A percentile compares a stretch with the other conserved stretches of the same genome.
Conservation (phyloP, 2,329 filamentous ascomycete species). For the Rhynchosporium graminicola region DNA sequence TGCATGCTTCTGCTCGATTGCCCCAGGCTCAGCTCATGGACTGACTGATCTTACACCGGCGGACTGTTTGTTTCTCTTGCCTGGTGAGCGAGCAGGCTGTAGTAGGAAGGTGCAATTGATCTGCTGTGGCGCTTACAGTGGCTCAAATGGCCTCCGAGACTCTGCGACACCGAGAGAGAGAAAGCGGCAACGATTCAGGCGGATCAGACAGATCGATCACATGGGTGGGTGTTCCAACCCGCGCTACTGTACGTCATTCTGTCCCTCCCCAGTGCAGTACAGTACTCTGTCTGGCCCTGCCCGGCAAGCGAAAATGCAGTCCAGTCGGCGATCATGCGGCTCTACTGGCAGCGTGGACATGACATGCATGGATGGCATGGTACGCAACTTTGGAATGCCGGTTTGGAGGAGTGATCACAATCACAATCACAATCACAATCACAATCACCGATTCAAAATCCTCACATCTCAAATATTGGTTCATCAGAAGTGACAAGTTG, state of each 20-base stretch:
- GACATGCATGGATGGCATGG: background rate
- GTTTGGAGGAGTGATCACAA: no score
- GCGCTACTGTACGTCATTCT: background rate
- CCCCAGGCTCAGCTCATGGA: no score
- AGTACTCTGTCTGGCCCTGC: no score
- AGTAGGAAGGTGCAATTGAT: no score
- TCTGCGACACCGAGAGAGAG: background rate
- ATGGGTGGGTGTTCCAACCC: no score
- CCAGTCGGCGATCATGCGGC: conserved; percentile 8
- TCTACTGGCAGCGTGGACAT: background rate
- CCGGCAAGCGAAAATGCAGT: background rate
- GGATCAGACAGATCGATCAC: no score
- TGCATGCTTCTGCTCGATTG: no score
- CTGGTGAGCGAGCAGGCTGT: no score
- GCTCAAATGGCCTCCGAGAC: background rate
- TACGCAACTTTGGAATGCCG: background rate
- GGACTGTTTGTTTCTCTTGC: no score
- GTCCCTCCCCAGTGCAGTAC: background rate
- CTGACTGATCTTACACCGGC: no score
- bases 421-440: background rate
- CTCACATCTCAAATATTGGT: background rate
- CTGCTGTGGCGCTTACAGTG: background rate
- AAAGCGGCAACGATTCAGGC: background rate
- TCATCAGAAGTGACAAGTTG: no score
- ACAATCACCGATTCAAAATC: background rate